These are phyloP conservation scores for Suillus occidentalis DNA, from an alignment of 768 basidiomycete species.

Conservation along the genomic window DNA sequence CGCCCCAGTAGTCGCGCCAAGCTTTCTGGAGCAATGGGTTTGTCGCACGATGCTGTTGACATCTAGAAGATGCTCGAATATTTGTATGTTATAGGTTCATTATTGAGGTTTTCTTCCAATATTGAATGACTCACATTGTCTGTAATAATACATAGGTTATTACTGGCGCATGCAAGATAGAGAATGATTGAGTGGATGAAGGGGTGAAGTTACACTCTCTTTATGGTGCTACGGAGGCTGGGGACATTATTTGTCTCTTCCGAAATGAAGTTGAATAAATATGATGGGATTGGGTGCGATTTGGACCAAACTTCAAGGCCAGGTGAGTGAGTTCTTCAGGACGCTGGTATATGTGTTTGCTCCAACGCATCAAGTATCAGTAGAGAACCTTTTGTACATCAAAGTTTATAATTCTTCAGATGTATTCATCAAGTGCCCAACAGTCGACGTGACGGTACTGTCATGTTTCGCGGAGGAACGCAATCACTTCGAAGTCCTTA, in stretches of 20 bases:
- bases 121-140: background rate
- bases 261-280: conserved; percentile 20
- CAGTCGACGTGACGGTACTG: conserved; percentile 33
- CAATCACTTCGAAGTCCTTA: conserved; percentile 27
- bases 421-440: conserved; percentile 44
- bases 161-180: conserved; percentile 36
- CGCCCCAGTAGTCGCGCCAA: conserved; percentile 19
- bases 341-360: conserved; percentile 30
- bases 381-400: conserved; percentile 37
- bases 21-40: conserved; percentile 28
- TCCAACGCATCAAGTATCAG: conserved; percentile 26
- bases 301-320: conserved; percentile 22
- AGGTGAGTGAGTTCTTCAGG: conserved; percentile 40
- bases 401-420: conserved; percentile 46
- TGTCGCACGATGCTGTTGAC: conserved; percentile 18
- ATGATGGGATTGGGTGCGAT: conserved; percentile 36
- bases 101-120: background rate
- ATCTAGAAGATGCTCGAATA: conserved; percentile 16
- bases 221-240: conserved; percentile 43
- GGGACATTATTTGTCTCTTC: conserved; percentile 17
- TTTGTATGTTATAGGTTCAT: conserved; percentile 17
- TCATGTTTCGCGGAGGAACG: conserved; percentile 42
- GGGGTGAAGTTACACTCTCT: conserved; percentile 34
- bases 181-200: conserved; percentile 32
- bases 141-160: conserved; percentile 28